Percentiles rank a stretch among this genome's conserved stretches.
Evolutionary conservation across 306 rosid genomes (phyloP).

Genomic region (Lagenaria siceraria): DNA sequence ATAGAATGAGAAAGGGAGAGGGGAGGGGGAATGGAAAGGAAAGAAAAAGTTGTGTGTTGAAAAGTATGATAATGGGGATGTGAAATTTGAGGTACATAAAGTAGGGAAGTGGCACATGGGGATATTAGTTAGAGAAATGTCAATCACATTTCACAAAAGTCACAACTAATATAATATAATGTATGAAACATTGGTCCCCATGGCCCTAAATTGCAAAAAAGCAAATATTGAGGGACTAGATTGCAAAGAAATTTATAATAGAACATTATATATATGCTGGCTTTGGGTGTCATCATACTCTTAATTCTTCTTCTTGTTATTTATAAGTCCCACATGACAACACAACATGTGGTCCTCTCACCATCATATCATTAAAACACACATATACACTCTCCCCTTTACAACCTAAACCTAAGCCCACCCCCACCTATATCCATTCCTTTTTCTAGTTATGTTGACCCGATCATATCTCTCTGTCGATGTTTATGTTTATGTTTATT

Average conservation of each 20-base stretch:
- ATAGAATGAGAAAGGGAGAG: background rate
- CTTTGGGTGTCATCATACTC: constrained; percentile 4
- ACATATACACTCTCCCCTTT: background rate
- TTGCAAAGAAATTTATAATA: background rate
- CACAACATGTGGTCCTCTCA: constrained; percentile 7
- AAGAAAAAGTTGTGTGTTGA: background rate
- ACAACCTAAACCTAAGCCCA: background rate
- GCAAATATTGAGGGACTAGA: background rate
- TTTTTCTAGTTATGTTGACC: background rate
- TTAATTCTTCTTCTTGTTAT: background rate
- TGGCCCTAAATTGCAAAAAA: background rate
- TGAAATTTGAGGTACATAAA: background rate
- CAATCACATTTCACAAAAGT: background rate
- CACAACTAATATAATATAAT: background rate
- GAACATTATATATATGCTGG: background rate
- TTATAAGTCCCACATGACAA: constrained; percentile 2
- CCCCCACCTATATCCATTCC: background rate
- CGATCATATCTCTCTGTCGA: no score
- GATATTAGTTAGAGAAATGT: background rate
- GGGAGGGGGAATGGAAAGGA: background rate
- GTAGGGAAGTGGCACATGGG: background rate
- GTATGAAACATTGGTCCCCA: background rate
- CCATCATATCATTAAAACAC: constrained; percentile 1
- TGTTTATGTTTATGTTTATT: no score
- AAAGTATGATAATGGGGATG: background rate